phyloP scores from a whole-genome alignment of 2,329 filamentous ascomycete genomes.

The Cladosporium halotolerans region DNA sequence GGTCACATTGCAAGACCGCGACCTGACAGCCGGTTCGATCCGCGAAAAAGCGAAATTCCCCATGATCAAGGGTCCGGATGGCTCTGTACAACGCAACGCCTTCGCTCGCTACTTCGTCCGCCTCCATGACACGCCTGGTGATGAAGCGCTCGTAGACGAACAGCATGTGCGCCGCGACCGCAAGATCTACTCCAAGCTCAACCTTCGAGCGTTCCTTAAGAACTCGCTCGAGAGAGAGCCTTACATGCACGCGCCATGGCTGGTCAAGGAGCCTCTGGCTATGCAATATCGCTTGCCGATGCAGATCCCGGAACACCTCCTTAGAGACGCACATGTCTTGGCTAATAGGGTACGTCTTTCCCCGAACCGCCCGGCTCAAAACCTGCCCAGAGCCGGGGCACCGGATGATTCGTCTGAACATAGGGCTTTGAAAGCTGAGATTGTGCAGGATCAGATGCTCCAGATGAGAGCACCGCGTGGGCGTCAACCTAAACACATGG shows the following conservation, averaged over 20 bases:
- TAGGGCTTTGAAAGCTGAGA: neutral
- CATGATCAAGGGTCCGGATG: conserved; percentile 55
- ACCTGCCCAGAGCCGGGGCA: neutral
- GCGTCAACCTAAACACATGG: conserved; percentile 20
- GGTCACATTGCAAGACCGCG: conserved; percentile 62
- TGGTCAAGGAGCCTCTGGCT: conserved; percentile 82
- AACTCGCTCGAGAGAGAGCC: conserved; percentile 86
- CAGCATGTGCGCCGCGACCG: conserved; percentile 79
- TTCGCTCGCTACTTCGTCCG: conserved; percentile 77
- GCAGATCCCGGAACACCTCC: conserved; percentile 75
- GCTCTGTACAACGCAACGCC: conserved; percentile 58
- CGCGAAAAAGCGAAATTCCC: conserved; percentile 78
- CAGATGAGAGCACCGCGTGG: conserved; percentile 20
- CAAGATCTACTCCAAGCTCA: conserved; percentile 89
- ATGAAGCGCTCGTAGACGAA: conserved; percentile 74
- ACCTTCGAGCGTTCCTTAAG: conserved; percentile 89
- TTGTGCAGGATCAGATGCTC: conserved; percentile 19
- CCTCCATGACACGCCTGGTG: conserved; percentile 55
- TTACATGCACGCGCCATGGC: conserved; percentile 95
- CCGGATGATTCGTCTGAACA: neutral
- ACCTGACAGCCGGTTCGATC: conserved; percentile 61
- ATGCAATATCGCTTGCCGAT: conserved; percentile 78
- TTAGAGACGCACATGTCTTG: conserved; percentile 54
- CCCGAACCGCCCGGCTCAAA: neutral
- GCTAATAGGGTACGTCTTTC: neutral